Conservation (phyloP, 2,329 filamentous ascomycete species). For the Tolypocladium inflatum region DNA sequence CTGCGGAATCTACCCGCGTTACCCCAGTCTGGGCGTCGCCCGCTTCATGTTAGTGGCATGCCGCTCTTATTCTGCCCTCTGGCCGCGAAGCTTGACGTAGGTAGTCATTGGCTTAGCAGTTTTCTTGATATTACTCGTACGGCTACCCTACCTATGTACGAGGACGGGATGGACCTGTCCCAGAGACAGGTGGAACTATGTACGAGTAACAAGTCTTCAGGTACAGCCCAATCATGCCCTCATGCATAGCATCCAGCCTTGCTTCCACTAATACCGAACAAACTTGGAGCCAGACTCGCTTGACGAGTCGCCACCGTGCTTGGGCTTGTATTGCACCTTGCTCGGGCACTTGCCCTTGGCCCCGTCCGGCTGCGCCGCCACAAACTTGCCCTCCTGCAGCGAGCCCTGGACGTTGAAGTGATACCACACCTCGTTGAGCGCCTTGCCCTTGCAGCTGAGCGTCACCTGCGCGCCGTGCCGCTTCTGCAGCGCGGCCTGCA, state of each 20-base stretch:
- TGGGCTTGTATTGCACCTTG: slow-evolving; percentile 51
- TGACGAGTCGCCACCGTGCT: background rate
- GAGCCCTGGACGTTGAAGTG: slow-evolving; percentile 53
- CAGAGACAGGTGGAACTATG: background rate
- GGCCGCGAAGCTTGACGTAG: background rate
- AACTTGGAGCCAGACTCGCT: too few relatives aligned
- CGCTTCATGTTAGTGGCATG: background rate
- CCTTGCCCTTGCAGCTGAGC: slow-evolving; percentile 41
- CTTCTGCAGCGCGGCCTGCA: slow-evolving; percentile 47
- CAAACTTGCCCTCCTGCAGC: slow-evolving; percentile 50
- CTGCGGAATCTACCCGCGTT: background rate
- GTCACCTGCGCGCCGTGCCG: slow-evolving; percentile 45
- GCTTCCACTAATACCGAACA: too few relatives aligned
- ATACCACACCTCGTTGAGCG: slow-evolving; percentile 48
- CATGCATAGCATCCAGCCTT: too few relatives aligned
- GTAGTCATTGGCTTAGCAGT: background rate
- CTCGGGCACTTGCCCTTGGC: slow-evolving; percentile 52
- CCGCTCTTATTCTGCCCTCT: background rate
- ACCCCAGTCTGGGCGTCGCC: background rate
- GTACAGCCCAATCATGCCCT: too few relatives aligned
- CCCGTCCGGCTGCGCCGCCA: slow-evolving; percentile 44
- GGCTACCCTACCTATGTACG: background rate
- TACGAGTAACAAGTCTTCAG: background rate
- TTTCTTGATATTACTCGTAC: background rate
- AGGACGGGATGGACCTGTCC: background rate